Conservation (phyloP, 805 yeast genomes). For the Cephaloascus fragrans region DNA sequence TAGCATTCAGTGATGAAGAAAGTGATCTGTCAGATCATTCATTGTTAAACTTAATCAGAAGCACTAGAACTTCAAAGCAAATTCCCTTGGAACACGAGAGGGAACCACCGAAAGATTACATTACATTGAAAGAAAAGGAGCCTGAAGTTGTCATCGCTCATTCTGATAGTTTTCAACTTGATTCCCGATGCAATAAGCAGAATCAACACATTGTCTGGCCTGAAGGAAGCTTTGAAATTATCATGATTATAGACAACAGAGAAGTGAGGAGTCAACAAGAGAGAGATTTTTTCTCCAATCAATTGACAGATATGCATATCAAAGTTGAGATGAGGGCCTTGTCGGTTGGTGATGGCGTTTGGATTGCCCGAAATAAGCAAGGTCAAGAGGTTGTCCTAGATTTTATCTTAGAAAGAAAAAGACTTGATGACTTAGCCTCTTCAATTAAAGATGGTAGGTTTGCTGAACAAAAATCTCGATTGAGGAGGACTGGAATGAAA, state of each 20-base stretch:
- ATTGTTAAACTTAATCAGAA: background rate
- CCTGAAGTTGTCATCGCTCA: background rate
- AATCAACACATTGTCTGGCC: constrained; percentile 49
- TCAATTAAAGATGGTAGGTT: constrained; percentile 87
- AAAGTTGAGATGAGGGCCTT: constrained; percentile 45
- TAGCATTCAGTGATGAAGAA: background rate
- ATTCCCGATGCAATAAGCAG: too few species aligned
- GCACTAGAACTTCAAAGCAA: too few species aligned
- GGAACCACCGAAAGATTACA: too few species aligned
- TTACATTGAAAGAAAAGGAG: too few species aligned
- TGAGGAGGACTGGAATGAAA: constrained; percentile 57
- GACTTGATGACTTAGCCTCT: constrained; percentile 74
- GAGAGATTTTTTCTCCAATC: constrained; percentile 57
- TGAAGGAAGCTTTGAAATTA: constrained; percentile 45
- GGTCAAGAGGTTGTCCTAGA: constrained; percentile 62
- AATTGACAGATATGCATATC: constrained; percentile 40
- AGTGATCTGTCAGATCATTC: background rate
- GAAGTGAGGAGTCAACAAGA: constrained; percentile 66
- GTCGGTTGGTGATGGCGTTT: constrained; percentile 78
- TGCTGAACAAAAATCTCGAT: constrained; percentile 74
- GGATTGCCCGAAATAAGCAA: constrained; percentile 74
- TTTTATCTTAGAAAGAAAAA: constrained; percentile 81
- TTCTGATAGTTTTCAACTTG: background rate
- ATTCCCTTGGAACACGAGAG: too few species aligned
- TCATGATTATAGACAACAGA: constrained; percentile 67